Base-by-base conservation (phyloP, 2,329 filamentous ascomycete species). In the Aspergillus ochraceus region DNA sequence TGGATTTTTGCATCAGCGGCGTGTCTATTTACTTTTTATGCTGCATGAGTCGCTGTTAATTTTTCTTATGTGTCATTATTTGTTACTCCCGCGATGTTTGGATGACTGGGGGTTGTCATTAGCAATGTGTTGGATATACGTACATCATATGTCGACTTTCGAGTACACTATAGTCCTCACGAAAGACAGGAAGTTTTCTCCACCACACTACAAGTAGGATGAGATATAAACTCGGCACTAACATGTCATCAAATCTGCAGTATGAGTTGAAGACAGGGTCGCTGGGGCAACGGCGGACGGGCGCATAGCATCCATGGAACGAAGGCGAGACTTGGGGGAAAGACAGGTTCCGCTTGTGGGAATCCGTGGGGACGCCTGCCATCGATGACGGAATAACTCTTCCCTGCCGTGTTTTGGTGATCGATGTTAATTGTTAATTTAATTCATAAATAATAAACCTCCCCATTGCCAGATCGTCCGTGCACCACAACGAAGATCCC, bases 271-370 rank as follows among this genome's bases (percentile, higher is more conserved):
- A 32, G 30, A 32, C 1, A 12, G 46, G 46, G 64, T 66, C 50
- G 58, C 64, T 59, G 51, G 60, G 64, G 64, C 62, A 61, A 63
- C 64, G n/a, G 24, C 39, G 22, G 30, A 24, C 29, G 49, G 42
- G 36, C 53, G 19, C 53, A 42, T 12, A 32, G 58, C 58, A 60
- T 54, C 58, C 58, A 60, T 60, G 58, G 58, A 57, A n/a, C 14
- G 14, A 42, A 36, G 32, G 10, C 32, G 53, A n/a, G 12, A 14
- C 50, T 54, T 55, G 22, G 46, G 39, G 26, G 26, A 29, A 29
- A 29, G 14, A 42, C 39, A 47, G 52, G 47, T 39, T 51, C 54
- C 46, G 42, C 58, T 52, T 57, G 26, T 49, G 49, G 54, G 50
- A 57, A 29, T 29, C 49, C 45, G 58, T 52, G 58, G 58, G 55